Evolutionary conservation across 164 flowering plant genomes (phyloP), one percentile per base, ranked within the genome.

Genomic region (Vitis rupestris): DNA sequence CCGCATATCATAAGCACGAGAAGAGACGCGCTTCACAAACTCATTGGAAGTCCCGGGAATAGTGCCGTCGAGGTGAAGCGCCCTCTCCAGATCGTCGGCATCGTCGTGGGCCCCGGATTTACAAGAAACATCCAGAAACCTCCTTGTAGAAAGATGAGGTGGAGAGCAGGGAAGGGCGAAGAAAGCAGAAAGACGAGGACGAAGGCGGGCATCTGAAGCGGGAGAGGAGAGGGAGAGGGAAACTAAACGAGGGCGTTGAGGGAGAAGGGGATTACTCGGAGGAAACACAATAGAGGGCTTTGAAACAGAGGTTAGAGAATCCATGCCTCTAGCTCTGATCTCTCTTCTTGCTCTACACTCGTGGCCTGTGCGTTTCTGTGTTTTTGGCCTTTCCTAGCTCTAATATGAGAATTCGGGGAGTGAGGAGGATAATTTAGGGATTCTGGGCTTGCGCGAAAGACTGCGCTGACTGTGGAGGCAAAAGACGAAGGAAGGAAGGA

Each of bases 1-100:
- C 6, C 99, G 94, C 90, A 93, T 87, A 65, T 85, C 93, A 57
- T 95, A 96, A 57, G 98, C 97, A 27, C 98, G 97, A 1, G 99
- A 96, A n/a, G 99, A 93, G 9, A 93, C 95, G 70, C 80, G 82
- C 86, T 83, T 86, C 27, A 96, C 91, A 70, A 96, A 96, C 86
- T 88, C 95, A 17, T 83, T 84, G 12, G 97, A 90, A 65, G 80
- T 89, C 54, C 86, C 84, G 0, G 98, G 99, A 65, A 96, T 96
- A 12, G 79, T 80, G 2, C 97, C 95, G 75, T 93, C 99, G 88
- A 96, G 58, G 50, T 78, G 84, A 74, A 96, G 84, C 49, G 99
- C 99, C 76, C 84, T 85, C 72, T 96, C 94, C 64, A 91, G 55
- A 8, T 93, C 80, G 4, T 68, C 80, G 0, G 59, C 74, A 4